Evolutionary conservation across 2,329 filamentous ascomycete species (phyloP).

Genomic region (Aspergillus flavus): DNA sequence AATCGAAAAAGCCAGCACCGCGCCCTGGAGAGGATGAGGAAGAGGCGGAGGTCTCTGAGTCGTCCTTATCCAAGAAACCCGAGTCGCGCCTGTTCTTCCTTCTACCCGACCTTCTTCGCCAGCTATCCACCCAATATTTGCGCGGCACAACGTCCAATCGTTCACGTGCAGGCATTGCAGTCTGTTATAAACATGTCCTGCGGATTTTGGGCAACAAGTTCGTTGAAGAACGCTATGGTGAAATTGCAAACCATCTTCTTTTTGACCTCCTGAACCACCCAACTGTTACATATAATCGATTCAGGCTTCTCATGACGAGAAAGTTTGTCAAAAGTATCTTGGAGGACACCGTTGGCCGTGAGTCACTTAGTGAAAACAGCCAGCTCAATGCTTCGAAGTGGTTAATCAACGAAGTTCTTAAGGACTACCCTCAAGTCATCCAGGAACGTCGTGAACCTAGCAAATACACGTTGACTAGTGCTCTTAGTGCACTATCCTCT

Average conservation of each 20-base stretch:
- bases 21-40: slow-evolving; percentile 73
- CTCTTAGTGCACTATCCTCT: slow-evolving; percentile 76
- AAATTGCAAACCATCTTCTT: slow-evolving; percentile 79
- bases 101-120: slow-evolving; percentile 74
- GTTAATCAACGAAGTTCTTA: slow-evolving; percentile 84
- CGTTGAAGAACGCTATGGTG: slow-evolving; percentile 80
- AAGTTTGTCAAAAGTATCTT: slow-evolving; percentile 83
- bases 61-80: slow-evolving; percentile 73
- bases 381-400: slow-evolving; percentile 80
- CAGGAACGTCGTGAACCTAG: slow-evolving; percentile 86
- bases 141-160: slow-evolving; percentile 77
- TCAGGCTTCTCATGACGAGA: slow-evolving; percentile 80
- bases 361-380: slow-evolving; percentile 85
- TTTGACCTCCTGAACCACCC: slow-evolving; percentile 76
- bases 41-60: slow-evolving; percentile 69
- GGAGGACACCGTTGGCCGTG: slow-evolving; percentile 77
- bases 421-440: slow-evolving; percentile 88
- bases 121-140: slow-evolving; percentile 79
- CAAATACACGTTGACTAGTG: slow-evolving; percentile 79
- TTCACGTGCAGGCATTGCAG: slow-evolving; percentile 77
- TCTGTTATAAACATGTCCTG: slow-evolving; percentile 84
- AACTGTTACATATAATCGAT: slow-evolving; percentile 79
- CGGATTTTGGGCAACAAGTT: slow-evolving; percentile 76
- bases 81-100: slow-evolving; percentile 72
- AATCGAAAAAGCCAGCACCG: slow-evolving; percentile 62